phyloP scores from a whole-genome alignment of 345 rosid species.

The Citropsis articulata region DNA sequence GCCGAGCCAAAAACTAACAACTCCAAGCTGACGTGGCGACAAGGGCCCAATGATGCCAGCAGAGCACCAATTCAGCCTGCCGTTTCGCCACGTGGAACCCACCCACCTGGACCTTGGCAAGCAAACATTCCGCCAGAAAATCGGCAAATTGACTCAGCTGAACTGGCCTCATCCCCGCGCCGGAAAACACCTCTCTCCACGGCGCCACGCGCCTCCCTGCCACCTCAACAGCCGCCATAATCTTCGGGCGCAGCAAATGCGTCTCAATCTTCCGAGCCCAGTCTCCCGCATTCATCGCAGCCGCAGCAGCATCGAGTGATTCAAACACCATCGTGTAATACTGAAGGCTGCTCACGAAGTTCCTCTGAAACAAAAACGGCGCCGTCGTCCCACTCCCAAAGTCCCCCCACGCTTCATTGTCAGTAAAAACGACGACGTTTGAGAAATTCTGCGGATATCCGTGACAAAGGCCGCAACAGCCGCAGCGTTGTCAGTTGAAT shows the following conservation, averaged over 20 bases:
- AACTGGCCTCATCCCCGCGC: conserved; percentile 78
- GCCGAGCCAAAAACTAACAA: conserved; percentile 30
- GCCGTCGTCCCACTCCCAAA: conserved; percentile 21
- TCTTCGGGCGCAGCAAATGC: conserved; percentile 54
- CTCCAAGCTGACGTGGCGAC: conserved; percentile 94
- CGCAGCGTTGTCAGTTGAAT: conserved; percentile 26
- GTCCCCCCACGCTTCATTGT: conserved; percentile 66
- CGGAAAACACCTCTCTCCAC: conserved; percentile 73
- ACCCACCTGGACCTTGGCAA: conserved; percentile 67
- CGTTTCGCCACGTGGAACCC: conserved; percentile 94
- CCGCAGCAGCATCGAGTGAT: conserved; percentile 61
- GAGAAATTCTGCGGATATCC: conserved; percentile 54
- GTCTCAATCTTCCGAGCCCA: conserved; percentile 70
- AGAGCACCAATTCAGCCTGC: conserved; percentile 83
- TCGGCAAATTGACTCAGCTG: conserved; percentile 86
- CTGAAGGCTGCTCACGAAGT: conserved; percentile 62
- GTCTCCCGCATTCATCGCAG: conserved; percentile 54
- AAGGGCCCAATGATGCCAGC: conserved; percentile 79
- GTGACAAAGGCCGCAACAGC: conserved; percentile 33
- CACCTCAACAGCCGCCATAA: conserved; percentile 53
- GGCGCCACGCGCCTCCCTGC: conserved; percentile 45
- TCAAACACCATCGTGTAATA: conserved; percentile 75
- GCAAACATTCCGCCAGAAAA: conserved; percentile 69
- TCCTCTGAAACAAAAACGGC: conserved; percentile 60
- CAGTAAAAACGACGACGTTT: conserved; percentile 62